Percentiles rank a stretch among this genome's conserved stretches.
Conservation (phyloP, 2,329 filamentous ascomycete genomes). For the Grosmannia huntii region DNA sequence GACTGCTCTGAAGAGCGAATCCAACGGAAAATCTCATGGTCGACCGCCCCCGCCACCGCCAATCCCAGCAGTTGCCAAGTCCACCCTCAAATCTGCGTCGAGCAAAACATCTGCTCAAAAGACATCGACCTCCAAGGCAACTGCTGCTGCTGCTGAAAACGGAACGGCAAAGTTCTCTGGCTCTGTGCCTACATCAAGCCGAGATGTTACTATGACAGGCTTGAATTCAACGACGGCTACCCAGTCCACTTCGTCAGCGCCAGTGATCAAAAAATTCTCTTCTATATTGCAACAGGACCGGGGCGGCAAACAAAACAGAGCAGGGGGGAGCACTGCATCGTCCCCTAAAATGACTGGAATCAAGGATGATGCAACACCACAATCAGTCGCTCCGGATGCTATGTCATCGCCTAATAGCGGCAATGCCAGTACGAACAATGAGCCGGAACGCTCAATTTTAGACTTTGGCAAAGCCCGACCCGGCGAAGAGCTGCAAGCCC, state of each 20-base stretch:
- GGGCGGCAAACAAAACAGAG: constrained; percentile 23
- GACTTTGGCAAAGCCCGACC: constrained; percentile 48
- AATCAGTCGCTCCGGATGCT: constrained; percentile 17
- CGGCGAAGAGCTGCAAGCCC: constrained; percentile 47
- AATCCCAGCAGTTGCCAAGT: constrained; percentile 18
- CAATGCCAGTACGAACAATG: constrained; percentile 1
- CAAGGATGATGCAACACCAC: constrained; percentile 27
- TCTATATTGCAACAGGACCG: constrained; percentile 33
- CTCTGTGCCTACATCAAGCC: constrained; percentile 15
- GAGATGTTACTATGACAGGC: constrained; percentile 14
- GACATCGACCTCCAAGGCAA: constrained; percentile 7
- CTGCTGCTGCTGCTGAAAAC: constrained; percentile 1
- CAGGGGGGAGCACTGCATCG: constrained; percentile 21
- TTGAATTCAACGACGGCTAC: constrained; percentile 6
- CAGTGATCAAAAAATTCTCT: constrained; percentile 29
- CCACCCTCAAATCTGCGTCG: constrained; percentile 6
- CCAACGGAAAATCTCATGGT: constrained; percentile 11
- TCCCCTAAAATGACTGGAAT: constrained; percentile 37
- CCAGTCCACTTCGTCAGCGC: constrained; percentile 6
- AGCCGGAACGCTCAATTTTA: constrained; percentile 41
- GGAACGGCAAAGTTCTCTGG: constrained; percentile 7
- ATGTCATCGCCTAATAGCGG: constrained; percentile 21
- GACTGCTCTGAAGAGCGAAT: constrained; percentile 2
- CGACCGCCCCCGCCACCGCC: constrained; percentile 3
- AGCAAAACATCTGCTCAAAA: constrained; percentile 6